Evolutionary conservation across 768 basidiomycete species (phyloP).

Genomic region (Kwoniella europaea): DNA sequence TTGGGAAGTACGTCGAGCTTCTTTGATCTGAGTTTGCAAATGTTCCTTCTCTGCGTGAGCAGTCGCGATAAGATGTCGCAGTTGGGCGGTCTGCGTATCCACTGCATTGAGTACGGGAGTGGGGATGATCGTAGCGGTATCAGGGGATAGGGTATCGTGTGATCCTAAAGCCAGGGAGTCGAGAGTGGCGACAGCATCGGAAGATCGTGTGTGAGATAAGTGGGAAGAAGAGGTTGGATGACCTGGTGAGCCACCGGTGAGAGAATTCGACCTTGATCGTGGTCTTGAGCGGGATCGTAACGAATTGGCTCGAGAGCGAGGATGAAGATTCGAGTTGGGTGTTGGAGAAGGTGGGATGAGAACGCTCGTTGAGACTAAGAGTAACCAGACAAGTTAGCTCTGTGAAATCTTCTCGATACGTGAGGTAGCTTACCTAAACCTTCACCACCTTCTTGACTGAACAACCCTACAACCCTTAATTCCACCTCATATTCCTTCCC

Average conservation of each 20-base stretch:
- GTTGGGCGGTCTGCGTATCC: conserved; percentile 55
- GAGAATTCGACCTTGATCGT: conserved; percentile 54
- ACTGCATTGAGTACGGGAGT: conserved; percentile 42
- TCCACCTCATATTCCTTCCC: conserved; percentile 90
- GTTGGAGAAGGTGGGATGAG: conserved; percentile 42
- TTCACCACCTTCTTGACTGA: conserved; percentile 36
- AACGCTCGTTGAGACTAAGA: conserved; percentile 43
- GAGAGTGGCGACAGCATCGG: conserved; percentile 16
- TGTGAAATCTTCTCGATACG: too few relatives aligned
- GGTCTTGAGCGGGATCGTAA: conserved; percentile 51
- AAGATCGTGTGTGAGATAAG: conserved; percentile 16
- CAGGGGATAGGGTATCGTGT: conserved; percentile 16
- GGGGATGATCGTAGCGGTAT: conserved; percentile 32
- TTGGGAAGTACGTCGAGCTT: conserved; percentile 78
- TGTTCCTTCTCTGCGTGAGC: conserved; percentile 72
- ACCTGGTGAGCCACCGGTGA: conserved; percentile 27
- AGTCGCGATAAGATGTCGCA: conserved; percentile 70
- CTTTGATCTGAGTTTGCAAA: conserved; percentile 72
- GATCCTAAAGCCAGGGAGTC: conserved; percentile 9
- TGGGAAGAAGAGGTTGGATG: conserved; percentile 7
- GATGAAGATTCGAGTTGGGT: conserved; percentile 27
- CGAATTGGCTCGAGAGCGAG: conserved; percentile 55
- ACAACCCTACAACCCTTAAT: conserved; percentile 67
- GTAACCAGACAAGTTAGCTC: too few relatives aligned
- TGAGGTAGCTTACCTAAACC: conserved; percentile 32